phyloP scores from a whole-genome alignment of 2,329 filamentous ascomycete genomes.

The Amauroascus niger region DNA sequence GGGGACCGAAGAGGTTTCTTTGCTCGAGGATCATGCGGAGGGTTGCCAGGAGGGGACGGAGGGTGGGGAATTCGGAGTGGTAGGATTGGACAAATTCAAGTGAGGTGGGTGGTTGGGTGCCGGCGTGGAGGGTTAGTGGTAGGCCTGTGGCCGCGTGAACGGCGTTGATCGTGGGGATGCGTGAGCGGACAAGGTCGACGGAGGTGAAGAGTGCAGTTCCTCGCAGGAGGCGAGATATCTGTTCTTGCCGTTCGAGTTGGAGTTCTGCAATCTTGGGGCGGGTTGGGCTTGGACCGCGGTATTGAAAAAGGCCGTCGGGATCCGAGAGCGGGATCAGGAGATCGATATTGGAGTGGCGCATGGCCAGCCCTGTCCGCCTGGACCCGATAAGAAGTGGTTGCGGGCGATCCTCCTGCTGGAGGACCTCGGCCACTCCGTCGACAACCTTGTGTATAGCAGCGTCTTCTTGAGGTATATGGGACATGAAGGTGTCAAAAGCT shows the following conservation, averaged over 20 bases:
- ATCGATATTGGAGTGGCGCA: conserved; percentile 48
- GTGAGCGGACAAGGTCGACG: conserved; percentile 21
- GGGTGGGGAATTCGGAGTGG: conserved; percentile 40
- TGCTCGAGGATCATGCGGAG: conserved; percentile 44
- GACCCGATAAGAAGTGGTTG: conserved; percentile 45
- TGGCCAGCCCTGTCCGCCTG: conserved; percentile 42
- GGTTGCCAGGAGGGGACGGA: conserved; percentile 43
- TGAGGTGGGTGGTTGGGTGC: conserved; percentile 32
- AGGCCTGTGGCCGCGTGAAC: conserved; percentile 42
- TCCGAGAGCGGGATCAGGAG: conserved; percentile 32
- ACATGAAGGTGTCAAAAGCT: conserved; percentile 38
- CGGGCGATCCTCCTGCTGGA: conserved; percentile 20
- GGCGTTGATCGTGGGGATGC: conserved; percentile 27
- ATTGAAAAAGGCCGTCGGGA: conserved; percentile 19
- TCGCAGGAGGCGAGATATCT: conserved; percentile 21
- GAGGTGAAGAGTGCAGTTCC: conserved; percentile 19
- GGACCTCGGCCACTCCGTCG: conserved; percentile 23
- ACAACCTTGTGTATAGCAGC: conserved; percentile 23
- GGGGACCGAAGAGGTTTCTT: conserved; percentile 41
- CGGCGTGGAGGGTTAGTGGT: conserved; percentile 44
- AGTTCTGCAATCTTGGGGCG: conserved; percentile 25
- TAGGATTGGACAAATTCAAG: conserved; percentile 40
- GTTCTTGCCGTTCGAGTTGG: conserved; percentile 21
- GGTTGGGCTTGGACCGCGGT: conserved; percentile 26
- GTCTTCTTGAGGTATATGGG: conserved; percentile 37